Evolutionary conservation across 148 eudicot species (phyloP).

Genomic region (Polygonum maritimum): DNA sequence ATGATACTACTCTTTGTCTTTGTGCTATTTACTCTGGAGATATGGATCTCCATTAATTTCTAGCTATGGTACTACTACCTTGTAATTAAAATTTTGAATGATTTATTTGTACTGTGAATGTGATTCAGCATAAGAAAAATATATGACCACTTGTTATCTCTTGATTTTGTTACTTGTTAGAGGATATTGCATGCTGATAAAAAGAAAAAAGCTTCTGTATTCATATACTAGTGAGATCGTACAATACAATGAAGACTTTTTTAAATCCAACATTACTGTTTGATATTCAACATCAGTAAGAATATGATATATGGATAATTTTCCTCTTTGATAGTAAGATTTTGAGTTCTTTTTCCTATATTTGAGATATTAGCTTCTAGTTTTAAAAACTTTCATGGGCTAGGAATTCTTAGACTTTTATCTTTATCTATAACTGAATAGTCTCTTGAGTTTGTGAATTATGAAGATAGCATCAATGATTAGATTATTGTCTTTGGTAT

Average conservation of each 20-base stretch:
- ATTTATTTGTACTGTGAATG: slow-evolving; percentile 1
- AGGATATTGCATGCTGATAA: not conserved
- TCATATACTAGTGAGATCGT: not conserved
- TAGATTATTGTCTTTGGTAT: too few species aligned
- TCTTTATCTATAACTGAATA: too few species aligned
- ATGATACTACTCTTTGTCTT: slow-evolving; percentile 6
- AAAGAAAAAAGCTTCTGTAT: not conserved
- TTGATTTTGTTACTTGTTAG: not conserved
- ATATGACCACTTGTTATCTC: slow-evolving; percentile 2
- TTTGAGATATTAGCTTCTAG: too few species aligned
- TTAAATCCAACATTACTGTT: too few species aligned
- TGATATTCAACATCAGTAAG: too few species aligned
- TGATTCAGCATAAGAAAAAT: not conserved
- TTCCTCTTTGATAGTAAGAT: not conserved
- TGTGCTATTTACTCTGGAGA: slow-evolving; percentile 4
- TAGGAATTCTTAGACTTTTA: too few species aligned
- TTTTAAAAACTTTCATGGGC: too few species aligned
- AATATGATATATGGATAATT: too few species aligned
- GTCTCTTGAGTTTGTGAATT: too few species aligned
- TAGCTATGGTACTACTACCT: not conserved
- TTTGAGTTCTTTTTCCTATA: too few species aligned
- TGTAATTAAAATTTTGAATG: not conserved
- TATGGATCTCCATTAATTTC: slow-evolving; percentile 8
- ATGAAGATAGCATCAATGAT: too few species aligned
- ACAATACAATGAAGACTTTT: too few species aligned